Evolutionary conservation across 768 basidiomycete species (phyloP).

Genomic region (Pisolithus orientalis): DNA sequence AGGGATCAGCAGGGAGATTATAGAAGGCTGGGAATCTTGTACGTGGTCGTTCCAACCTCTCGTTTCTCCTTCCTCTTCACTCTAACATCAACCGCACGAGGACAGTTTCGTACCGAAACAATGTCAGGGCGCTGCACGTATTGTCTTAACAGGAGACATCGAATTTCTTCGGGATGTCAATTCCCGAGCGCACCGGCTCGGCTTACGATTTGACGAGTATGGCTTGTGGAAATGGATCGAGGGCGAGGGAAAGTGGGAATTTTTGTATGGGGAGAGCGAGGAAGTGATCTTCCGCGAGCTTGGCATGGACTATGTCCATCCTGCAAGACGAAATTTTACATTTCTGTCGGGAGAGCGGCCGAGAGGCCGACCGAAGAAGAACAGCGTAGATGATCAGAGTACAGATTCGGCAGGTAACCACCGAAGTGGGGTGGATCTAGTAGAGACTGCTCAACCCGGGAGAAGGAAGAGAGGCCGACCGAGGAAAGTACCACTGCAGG

Average conservation of each 20-base stretch:
- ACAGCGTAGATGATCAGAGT: conserved; percentile 4
- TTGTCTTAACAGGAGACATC: conserved; percentile 51
- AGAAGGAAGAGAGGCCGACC: background rate
- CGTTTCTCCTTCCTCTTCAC: background rate
- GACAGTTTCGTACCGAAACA: conserved; percentile 16
- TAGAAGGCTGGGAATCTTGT: conserved; percentile 31
- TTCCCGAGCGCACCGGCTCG: conserved; percentile 36
- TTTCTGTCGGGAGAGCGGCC: background rate
- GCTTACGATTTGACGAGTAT: conserved; percentile 51
- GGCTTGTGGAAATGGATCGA: conserved; percentile 59
- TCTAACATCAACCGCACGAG: background rate
- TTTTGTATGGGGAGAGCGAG: conserved; percentile 39
- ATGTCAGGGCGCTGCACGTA: conserved; percentile 42
- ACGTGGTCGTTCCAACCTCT: background rate
- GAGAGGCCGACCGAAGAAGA: conserved; percentile 5
- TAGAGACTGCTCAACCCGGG: background rate
- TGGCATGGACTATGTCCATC: conserved; percentile 36
- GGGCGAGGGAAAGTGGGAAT: conserved; percentile 39
- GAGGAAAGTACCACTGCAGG: background rate
- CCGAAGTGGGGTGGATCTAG: background rate
- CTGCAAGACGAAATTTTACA: conserved; percentile 33
- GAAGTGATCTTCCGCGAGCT: conserved; percentile 39
- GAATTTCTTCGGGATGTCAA: conserved; percentile 40
- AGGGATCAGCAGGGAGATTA: conserved; percentile 30
- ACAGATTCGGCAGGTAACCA: background rate